Evolutionary conservation across 2,329 filamentous ascomycete species (phyloP).

Genomic region (Talaromyces piceae): DNA sequence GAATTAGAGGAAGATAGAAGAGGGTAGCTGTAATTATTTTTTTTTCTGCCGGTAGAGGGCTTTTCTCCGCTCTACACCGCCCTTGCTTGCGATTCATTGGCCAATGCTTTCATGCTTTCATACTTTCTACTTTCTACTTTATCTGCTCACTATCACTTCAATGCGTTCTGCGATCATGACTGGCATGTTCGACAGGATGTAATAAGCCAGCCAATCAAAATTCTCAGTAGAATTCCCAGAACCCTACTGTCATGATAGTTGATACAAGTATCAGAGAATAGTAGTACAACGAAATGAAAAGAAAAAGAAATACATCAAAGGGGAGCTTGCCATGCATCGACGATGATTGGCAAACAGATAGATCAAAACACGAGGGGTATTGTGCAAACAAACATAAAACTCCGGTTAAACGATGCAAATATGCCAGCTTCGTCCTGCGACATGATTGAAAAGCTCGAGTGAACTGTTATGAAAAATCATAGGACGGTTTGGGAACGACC

Average conservation of each 20-base stretch:
- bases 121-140: background rate
- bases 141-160: background rate
- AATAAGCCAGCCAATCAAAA: no score
- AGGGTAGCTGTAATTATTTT: conserved; percentile 14
- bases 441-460: background rate
- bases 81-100: conserved; percentile 2
- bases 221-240: no score
- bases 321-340: background rate
- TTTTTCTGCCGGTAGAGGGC: conserved; percentile 9
- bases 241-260: no score
- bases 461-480: background rate
- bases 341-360: background rate
- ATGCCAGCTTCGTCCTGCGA: no score
- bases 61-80: conserved; percentile 10
- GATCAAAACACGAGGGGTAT: conserved; percentile 11
- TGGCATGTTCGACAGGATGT: no score
- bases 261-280: no score
- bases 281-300: no score
- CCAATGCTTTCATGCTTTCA: background rate
- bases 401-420: no score
- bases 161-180: background rate
- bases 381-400: conserved; percentile 9
- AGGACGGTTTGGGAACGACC: conserved; percentile 40
- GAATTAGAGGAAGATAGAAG: conserved; percentile 5
- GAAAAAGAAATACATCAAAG: background rate